Evolutionary conservation across 2,329 filamentous ascomycete species (phyloP), one percentile per base, ranked within the genome.

Genomic region (Fusarium coffeatum): DNA sequence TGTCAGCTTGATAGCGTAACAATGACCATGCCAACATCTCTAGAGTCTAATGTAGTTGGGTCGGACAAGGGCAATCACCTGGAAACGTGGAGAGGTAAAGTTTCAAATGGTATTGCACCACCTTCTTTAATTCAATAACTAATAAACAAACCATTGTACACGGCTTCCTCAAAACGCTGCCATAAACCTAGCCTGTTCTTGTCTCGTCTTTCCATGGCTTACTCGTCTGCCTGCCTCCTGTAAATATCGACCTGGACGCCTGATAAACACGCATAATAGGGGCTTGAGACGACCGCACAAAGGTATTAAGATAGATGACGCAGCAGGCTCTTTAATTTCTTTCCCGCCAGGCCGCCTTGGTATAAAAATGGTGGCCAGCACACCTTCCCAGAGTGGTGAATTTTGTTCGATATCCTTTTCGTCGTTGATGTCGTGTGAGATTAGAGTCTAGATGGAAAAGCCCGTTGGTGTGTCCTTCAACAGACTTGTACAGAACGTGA

Each of bases 251-350:
- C 72, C 73, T 56, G 49, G 66, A 75, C 73, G 73, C 73, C 73
- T 66, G 59, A 71, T 75, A 75, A 75, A 75, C 73, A 75, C 73
- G 73, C 72, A 71, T 70, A 71, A 73, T 66, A 69, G 72, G 69
- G 72, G 68, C 72, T 71, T 74, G 61, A 75, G 71, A 73, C 70
- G 73, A 64, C 64, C 71, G 70, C 72, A 69, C 59, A 67, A 68
- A 69, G 57, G 63, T 65, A 74, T 75, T 73, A 74, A 66, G 68
- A 72, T 73, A 68, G 63, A 67, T 59, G 64, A 64, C 66, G 63
- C 55, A 61, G 55, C 61, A 73, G 66, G 66, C 72, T 74, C 68
- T 59, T 51, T 59, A 22, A 62, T 66, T 65, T 47, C 60, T 56
- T 43, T 48, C 41, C 47, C 60, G 59, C 59, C 51, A 48, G 54